Evolutionary conservation across 495 filamentous ascomycete genomes (phyloP), one percentile per base, ranked within the genome.

Genomic region (Trypethelium eluteriae): DNA sequence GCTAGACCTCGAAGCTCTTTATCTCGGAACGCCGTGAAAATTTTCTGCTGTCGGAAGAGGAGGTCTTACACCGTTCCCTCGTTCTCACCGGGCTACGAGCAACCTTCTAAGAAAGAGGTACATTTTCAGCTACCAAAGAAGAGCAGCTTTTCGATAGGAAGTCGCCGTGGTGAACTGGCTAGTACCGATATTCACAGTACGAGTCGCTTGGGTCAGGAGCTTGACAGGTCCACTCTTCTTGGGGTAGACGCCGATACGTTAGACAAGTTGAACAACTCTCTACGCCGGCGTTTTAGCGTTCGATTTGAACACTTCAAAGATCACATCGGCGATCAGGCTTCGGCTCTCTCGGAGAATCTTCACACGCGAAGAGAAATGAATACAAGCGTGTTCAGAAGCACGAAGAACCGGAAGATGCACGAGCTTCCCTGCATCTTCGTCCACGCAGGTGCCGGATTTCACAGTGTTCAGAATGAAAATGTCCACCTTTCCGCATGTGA

Each of bases 381-480:
- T n/a, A 53, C 59, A 65, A 71, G 64, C 65, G 76, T 72, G 74
- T 74, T 75, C 65, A 63, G 38, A 63, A 74, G 64, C 66, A 72
- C 49, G 63, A 70, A 67, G 32, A 70, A 70, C 57, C 64, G 72
- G 25, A 75, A 73, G 63, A 73, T 69, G 57, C 73, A 70, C 53
- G 75, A 84, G 63, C 67, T 83, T 10, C 83, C 80, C 67, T 89
- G 89, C n/a, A 89, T 98, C 41, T 97, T 96, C 73, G 86, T 98
- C 66, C 94, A 98, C 79, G 94, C 93, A 32, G 94, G 94, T 12
- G 94, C 94, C 18, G 94, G 94, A n/a, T 97, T 88, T 72, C 94
- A 98, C 75, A 96, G 90, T 70, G 71, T 79, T 16, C 82, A 88
- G 62, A 97, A 98, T 76, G 92, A 98, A 73, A 78, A 79, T 16